Evolutionary conservation across 73 alveolate species (phyloP), one percentile per base, ranked within the genome.

Genomic region (Durusdinium trenchii): DNA sequence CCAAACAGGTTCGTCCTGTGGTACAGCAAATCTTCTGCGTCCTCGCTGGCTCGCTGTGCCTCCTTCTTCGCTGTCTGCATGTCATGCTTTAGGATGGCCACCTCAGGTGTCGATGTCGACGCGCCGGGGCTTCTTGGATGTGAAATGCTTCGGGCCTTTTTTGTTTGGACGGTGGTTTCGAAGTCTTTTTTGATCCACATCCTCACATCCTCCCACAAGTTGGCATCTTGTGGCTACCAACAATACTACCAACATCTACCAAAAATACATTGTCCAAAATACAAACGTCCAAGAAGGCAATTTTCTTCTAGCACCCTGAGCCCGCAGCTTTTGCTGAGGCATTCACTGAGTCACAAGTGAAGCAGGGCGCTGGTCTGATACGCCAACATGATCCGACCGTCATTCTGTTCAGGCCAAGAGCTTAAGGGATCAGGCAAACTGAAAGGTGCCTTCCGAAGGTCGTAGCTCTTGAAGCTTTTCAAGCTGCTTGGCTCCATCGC

Each of bases 401-500:
- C 94, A 45, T n/a, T 84, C 78, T 30, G 48, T n/a, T 84, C 98
- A 3, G 98, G 98, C 98, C 98, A 91, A 10, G 90, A 71, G 18
- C 51, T 78, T 46, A 67, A 40, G 26, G 98, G 98, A 46, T 67
- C 98, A 5, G 98, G 98, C 47, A 91, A 76, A 52, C 61, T 32
- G 45, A 91, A 91, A 46, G 98, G 98, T 42, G 62, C 30, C 89
- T 91, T 91, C 60, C 89, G 98, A 32, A 91, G 89, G 64, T 91
- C 98, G 89, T 91, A 91, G 50, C 90, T 67, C 50, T 87, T 61
- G 90, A 91, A 91, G 48, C 71, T 91, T 60, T 36, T 36, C n/a
- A 91, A 45, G 26, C 87, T 67, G 35, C 79, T 12, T 3, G 98
- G 98, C 82, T 91, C 98, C 98, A 91, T 91, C 79, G 98, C 98